These are phyloP conservation scores for Mortierella claussenii DNA, from an alignment of 192 early-diverging fungal species.

Conservation along the genomic window DNA sequence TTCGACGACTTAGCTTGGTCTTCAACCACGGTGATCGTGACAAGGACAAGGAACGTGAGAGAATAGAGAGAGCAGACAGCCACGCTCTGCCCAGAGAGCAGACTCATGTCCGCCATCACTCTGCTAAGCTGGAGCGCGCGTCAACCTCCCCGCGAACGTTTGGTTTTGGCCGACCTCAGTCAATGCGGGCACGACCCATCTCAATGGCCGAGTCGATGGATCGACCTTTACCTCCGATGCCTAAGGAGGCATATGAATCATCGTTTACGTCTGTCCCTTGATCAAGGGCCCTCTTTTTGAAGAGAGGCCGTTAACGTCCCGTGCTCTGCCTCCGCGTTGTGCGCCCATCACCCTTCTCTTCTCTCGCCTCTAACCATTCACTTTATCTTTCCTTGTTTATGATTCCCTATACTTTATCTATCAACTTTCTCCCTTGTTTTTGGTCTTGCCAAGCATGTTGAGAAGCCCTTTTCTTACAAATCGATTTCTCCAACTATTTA, in stretches of 20 bases:
- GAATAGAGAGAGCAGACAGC: conserved; percentile 9
- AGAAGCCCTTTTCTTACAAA: too few species aligned
- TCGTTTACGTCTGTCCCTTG: conserved; percentile 48
- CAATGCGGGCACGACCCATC: conserved; percentile 43
- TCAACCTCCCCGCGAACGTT: conserved; percentile 35
- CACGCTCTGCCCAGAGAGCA: conserved; percentile 1
- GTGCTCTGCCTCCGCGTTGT: too few species aligned
- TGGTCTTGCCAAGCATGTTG: too few species aligned
- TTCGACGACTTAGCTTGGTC: conserved; percentile 41
- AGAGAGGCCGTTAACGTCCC: too few species aligned
- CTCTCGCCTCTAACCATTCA: too few species aligned
- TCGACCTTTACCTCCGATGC: conserved; percentile 49
- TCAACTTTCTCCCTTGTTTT: too few species aligned
- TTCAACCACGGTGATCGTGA: conserved; percentile 46
- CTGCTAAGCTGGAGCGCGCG: conserved; percentile 43
- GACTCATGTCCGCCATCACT: conserved; percentile 36
- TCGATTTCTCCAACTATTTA: too few species aligned
- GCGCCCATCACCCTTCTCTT: too few species aligned
- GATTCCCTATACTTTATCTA: too few species aligned
- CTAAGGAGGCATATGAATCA: conserved; percentile 45
- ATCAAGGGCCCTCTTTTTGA: neutral
- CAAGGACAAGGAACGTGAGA: conserved; percentile 40
- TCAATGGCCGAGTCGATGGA: conserved; percentile 51
- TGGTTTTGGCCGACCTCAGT: conserved; percentile 42
- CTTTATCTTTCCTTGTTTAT: too few species aligned